These are phyloP conservation scores for Penicillium canariense DNA, from an alignment of 495 filamentous ascomycete genomes.

Conservation along the genomic window DNA sequence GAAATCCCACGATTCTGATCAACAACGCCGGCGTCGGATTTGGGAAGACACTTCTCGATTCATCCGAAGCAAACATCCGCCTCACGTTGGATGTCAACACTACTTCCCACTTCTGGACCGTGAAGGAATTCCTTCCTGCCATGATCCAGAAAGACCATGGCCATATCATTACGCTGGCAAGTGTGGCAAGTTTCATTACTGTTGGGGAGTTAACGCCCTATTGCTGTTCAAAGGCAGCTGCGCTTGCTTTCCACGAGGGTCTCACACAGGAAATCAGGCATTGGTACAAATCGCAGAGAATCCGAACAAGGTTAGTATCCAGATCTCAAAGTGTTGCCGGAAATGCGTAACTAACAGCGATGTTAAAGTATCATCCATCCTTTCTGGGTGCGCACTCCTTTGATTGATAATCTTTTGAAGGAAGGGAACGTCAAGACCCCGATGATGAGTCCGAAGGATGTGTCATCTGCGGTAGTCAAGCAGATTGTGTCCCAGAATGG, in stretches of 20 bases:
- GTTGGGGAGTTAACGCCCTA: slow-evolving; percentile 61
- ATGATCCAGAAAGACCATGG: neutral
- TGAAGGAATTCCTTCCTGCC: neutral
- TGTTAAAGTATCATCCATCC: slow-evolving; percentile 1
- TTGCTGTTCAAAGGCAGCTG: slow-evolving; percentile 57
- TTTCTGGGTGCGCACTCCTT: slow-evolving; percentile 2
- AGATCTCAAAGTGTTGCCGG: too few species aligned
- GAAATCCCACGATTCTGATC: slow-evolving; percentile 60
- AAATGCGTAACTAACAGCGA: neutral
- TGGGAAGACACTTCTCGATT: slow-evolving; percentile 55
- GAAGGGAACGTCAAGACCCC: neutral
- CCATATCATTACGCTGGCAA: slow-evolving; percentile 12
- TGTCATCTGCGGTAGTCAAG: neutral
- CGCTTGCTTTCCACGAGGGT: slow-evolving; percentile 61
- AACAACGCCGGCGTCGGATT: slow-evolving; percentile 65
- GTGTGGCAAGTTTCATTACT: slow-evolving; percentile 50
- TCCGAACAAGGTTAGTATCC: slow-evolving; percentile 43
- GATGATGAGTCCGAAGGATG: neutral
- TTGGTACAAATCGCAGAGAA: slow-evolving; percentile 52
- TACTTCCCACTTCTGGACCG: neutral
- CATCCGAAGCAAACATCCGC: slow-evolving; percentile 50
- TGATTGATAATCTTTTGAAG: neutral
- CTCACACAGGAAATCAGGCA: slow-evolving; percentile 54
- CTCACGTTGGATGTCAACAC: neutral
- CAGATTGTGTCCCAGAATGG: neutral